These are phyloP conservation scores for Lecanoromycetidae sp. DNA, from an alignment of 2,329 filamentous ascomycete species.

Conservation along the genomic window DNA sequence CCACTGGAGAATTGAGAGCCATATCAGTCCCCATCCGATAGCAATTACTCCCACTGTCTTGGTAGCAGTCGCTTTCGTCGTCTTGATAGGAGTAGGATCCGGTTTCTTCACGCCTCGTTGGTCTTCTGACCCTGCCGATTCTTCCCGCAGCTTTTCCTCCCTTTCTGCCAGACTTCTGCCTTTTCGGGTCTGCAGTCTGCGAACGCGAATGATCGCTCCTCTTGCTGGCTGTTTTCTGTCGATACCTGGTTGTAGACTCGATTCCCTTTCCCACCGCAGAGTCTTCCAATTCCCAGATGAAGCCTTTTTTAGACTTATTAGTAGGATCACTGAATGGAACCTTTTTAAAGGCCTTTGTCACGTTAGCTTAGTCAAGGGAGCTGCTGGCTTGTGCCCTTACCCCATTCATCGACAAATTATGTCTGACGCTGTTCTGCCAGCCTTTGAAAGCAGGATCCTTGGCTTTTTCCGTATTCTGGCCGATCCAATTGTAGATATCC, in stretches of 20 bases:
- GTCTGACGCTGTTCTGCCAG: conserved; percentile 92
- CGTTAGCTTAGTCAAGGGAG: conserved; percentile 8
- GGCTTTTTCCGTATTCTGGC: conserved; percentile 65
- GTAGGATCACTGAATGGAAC: conserved; percentile 31
- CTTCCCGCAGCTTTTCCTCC: conserved; percentile 30
- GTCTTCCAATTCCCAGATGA: conserved; percentile 64
- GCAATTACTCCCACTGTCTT: no score
- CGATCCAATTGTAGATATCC: conserved; percentile 86
- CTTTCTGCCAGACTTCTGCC: conserved; percentile 31
- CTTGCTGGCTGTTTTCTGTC: conserved; percentile 38
- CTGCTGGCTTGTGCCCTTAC: conserved; percentile 40
- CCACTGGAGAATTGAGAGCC: neutral
- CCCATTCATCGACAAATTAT: conserved; percentile 91
- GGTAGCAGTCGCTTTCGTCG: neutral
- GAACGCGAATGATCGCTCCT: conserved; percentile 29
- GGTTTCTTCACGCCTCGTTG: conserved; percentile 3
- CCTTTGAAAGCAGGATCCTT: conserved; percentile 50
- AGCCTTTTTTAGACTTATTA: conserved; percentile 51
- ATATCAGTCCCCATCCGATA: no score
- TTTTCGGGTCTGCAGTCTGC: conserved; percentile 29
- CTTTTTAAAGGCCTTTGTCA: conserved; percentile 43
- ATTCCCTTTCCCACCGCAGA: conserved; percentile 61
- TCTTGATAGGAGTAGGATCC: neutral
- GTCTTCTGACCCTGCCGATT: conserved; percentile 19
- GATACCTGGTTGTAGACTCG: conserved; percentile 72